These are phyloP conservation scores for Saccharomycopsis phalli DNA, from an alignment of 1,139 yeast genomes.

Conservation along the genomic window DNA sequence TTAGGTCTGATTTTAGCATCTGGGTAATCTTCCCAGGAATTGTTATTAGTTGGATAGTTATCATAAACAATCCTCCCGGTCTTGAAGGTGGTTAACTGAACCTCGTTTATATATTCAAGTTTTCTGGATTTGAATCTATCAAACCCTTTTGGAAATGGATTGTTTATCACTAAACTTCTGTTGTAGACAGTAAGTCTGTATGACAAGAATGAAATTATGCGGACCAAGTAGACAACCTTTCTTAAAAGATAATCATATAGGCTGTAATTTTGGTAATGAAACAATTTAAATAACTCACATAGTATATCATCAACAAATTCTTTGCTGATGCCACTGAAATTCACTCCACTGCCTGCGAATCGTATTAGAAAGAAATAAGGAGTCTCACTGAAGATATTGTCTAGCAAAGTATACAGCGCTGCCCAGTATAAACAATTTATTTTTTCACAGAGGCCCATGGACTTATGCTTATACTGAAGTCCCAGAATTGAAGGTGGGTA, in stretches of 20 bases:
- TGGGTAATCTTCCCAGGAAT: not conserved
- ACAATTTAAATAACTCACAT: constrained; percentile 1
- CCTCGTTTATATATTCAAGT: constrained; percentile 10
- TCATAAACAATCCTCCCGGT: constrained; percentile 4
- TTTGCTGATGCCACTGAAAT: constrained; percentile 10
- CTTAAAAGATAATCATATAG: not conserved
- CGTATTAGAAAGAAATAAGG: constrained; percentile 13
- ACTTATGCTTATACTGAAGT: constrained; percentile 4
- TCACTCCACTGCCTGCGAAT: constrained; percentile 11
- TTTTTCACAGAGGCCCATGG: constrained; percentile 9
- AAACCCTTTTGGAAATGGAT: not conserved
- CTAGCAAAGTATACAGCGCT: constrained; percentile 11
- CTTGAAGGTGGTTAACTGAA: constrained; percentile 3
- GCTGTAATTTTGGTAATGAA: not conserved
- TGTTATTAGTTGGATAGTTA: constrained; percentile 5
- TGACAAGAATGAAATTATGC: not conserved
- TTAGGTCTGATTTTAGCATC: constrained; percentile 4
- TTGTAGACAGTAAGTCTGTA: not conserved
- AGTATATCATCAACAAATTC: constrained; percentile 8
- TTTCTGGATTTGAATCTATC: constrained; percentile 9
- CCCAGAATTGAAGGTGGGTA: constrained; percentile 5
- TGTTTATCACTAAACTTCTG: not conserved
- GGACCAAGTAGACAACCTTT: not conserved
- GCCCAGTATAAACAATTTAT: constrained; percentile 14
- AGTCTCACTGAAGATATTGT: constrained; percentile 16